phyloP scores from a whole-genome alignment of 1,284 basidiomycete species.

The Apiotrichum gamsii region DNA sequence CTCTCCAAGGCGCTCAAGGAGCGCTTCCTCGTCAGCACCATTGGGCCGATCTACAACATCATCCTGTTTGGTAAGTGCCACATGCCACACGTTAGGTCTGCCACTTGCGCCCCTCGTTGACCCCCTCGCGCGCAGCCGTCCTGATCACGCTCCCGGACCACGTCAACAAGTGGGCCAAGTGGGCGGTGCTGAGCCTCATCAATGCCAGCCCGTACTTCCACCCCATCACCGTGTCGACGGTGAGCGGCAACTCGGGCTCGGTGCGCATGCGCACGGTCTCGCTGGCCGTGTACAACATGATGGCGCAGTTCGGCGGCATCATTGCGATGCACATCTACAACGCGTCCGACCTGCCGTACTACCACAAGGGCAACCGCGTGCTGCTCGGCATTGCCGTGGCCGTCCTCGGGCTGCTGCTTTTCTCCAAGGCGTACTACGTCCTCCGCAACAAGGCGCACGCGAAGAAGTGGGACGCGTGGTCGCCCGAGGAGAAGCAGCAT shows the following conservation, averaged over 20 bases:
- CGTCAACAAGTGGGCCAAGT: conserved; percentile 21
- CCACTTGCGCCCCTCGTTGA: too few species aligned
- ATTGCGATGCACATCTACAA: conserved; percentile 36
- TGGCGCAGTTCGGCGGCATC: conserved; percentile 30
- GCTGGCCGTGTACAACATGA: conserved; percentile 38
- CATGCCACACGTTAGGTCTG: too few species aligned
- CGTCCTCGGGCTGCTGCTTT: conserved; percentile 5
- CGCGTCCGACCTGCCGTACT: conserved; percentile 25
- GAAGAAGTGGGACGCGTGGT: conserved; percentile 28
- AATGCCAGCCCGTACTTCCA: conserved; percentile 15
- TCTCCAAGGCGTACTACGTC: conserved; percentile 22
- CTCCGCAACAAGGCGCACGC: conserved; percentile 25
- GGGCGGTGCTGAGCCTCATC: conserved; percentile 16
- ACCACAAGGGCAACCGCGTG: conserved; percentile 34
- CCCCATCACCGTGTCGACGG: conserved; percentile 26
- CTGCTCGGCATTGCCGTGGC: conserved; percentile 27
- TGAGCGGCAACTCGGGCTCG: conserved; percentile 31
- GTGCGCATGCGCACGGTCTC: conserved; percentile 39
- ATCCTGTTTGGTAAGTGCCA: conserved; percentile 28
- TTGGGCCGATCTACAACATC: conserved; percentile 29
- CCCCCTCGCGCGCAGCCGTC: too few species aligned
- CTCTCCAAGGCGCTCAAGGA: conserved; percentile 27
- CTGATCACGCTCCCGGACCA: conserved; percentile 22
- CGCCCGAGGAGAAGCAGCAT: conserved; percentile 20
- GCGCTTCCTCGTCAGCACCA: conserved; percentile 16